Conservation (phyloP, 768 basidiomycete species). For the Amanita rimosa region DNA sequence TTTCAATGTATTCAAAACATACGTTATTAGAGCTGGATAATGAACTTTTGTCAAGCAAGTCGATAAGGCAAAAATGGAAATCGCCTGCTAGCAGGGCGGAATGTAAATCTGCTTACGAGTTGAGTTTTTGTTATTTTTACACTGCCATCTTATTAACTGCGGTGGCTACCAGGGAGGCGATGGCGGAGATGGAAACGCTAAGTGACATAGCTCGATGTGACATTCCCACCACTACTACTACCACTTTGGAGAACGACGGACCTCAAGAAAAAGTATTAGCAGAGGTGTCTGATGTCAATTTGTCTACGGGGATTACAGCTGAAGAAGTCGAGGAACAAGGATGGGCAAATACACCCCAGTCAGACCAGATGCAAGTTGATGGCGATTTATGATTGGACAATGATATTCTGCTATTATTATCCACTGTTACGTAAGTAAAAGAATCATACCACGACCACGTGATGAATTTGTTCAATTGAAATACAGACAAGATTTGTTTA, state of each 20-base stretch:
- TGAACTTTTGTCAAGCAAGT: slow-evolving; percentile 42
- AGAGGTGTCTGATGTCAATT: neutral
- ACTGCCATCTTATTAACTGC: neutral
- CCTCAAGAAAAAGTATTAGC: neutral
- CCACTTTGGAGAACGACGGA: neutral
- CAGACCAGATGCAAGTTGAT: slow-evolving; percentile 1
- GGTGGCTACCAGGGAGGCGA: slow-evolving; percentile 22
- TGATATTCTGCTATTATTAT: neutral
- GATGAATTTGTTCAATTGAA: neutral
- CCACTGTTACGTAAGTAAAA: neutral
- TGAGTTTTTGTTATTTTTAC: neutral
- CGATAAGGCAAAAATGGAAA: slow-evolving; percentile 52
- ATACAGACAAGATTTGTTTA: neutral
- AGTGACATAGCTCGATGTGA: slow-evolving; percentile 2
- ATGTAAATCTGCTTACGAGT: slow-evolving; percentile 58
- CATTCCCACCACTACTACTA: neutral
- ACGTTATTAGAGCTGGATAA: slow-evolving; percentile 46
- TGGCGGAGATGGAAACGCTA: slow-evolving; percentile 32
- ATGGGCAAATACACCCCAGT: neutral
- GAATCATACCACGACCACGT: neutral
- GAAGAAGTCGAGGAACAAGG: neutral
- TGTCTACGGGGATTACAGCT: neutral
- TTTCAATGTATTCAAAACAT: neutral
- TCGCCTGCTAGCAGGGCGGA: slow-evolving; percentile 33
- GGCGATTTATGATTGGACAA: neutral